A percentile compares a stretch with the other conserved stretches of the same genome.
Evolutionary conservation across 768 basidiomycete species (phyloP).

Genomic region (Ramaria sp.): DNA sequence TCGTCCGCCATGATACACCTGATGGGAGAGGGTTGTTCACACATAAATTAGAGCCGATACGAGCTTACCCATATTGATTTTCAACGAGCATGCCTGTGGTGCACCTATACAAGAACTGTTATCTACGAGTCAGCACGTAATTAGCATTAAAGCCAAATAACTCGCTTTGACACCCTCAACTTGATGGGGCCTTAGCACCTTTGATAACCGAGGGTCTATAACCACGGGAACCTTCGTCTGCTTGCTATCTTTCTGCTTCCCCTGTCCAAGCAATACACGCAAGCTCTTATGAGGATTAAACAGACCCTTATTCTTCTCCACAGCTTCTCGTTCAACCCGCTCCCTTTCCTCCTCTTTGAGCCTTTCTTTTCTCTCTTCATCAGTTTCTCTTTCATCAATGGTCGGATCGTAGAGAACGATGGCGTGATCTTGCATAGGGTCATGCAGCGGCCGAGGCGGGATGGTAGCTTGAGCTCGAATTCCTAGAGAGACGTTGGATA

Average conservation of each 20-base stretch:
- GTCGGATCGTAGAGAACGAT: constrained; percentile 97
- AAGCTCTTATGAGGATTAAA: constrained; percentile 91
- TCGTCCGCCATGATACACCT: constrained; percentile 99
- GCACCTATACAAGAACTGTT: constrained; percentile 89
- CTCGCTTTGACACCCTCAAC: constrained; percentile 93
- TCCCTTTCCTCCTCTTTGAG: constrained; percentile 64
- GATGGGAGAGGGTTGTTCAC: not conserved
- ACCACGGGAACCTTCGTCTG: constrained; percentile 87
- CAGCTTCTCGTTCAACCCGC: constrained; percentile 50
- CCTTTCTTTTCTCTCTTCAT: constrained; percentile 68
- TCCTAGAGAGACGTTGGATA: constrained; percentile 71
- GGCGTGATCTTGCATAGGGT: constrained; percentile 96
- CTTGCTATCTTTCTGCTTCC: constrained; percentile 52
- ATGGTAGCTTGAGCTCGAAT: constrained; percentile 71
- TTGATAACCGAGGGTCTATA: constrained; percentile 80
- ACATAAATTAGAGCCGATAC: not conserved
- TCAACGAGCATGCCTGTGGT: constrained; percentile 89
- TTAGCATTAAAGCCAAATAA: constrained; percentile 4
- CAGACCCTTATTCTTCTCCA: constrained; percentile 60
- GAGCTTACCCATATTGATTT: constrained; percentile 46
- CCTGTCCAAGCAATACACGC: constrained; percentile 64
- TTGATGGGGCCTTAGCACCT: constrained; percentile 93
- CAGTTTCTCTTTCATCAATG: constrained; percentile 83
- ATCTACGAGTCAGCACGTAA: not conserved
- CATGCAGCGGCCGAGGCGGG: constrained; percentile 86